Percentiles rank a stretch among this genome's conserved stretches.
Conservation (phyloP, 164 flowering plant species). For the Taxillus chinensis region DNA sequence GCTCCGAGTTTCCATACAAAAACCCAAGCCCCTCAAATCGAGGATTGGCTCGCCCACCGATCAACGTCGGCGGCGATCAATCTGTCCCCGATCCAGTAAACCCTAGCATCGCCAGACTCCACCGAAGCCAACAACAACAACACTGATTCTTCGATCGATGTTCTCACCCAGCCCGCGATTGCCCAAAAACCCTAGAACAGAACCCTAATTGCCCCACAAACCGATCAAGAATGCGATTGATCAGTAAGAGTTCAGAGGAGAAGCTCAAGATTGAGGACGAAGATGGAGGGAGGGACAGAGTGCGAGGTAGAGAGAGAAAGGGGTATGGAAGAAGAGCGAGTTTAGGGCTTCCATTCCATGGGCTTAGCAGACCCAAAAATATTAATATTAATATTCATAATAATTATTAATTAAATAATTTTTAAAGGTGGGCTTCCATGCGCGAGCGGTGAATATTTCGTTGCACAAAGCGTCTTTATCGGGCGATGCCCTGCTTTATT, state of each 20-base stretch:
- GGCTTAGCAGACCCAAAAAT: too few species aligned
- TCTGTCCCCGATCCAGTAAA: slow-evolving; percentile 24
- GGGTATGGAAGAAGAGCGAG: not conserved
- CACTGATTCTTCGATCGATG: slow-evolving; percentile 1
- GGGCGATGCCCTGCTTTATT: not conserved
- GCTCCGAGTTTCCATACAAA: slow-evolving; percentile 99
- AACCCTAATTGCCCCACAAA: not conserved
- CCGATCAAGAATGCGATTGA: too few species aligned
- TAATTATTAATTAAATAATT: too few species aligned
- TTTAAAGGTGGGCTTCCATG: not conserved
- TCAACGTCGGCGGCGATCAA: slow-evolving; percentile 44
- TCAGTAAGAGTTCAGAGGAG: not conserved
- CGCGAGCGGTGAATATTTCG: slow-evolving; percentile 23
- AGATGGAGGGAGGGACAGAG: slow-evolving; percentile 1
- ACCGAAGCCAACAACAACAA: not conserved
- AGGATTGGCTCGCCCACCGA: slow-evolving; percentile 23
- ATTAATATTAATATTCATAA: too few species aligned
- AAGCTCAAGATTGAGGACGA: not conserved
- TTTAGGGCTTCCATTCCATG: slow-evolving; percentile 11
- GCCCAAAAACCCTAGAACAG: not conserved
- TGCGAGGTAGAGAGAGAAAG: not conserved
- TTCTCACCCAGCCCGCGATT: slow-evolving; percentile 2
- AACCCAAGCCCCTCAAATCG: slow-evolving; percentile 21
- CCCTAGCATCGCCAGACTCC: slow-evolving; percentile 14
- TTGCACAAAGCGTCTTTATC: slow-evolving; percentile 4